Conservation (phyloP, 106 monocot species). For the Xerophyta viscosa region DNA sequence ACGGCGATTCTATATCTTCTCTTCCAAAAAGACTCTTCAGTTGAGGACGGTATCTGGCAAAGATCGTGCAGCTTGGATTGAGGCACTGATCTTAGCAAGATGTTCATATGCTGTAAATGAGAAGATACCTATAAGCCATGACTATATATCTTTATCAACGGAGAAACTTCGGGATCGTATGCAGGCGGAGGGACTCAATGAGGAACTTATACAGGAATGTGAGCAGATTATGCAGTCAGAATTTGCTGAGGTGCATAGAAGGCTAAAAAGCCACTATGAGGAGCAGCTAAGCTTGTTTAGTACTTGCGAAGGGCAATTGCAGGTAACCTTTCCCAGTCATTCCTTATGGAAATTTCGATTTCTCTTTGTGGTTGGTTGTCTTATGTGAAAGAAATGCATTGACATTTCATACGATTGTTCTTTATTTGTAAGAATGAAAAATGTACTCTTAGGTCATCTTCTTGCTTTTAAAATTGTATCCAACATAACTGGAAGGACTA, state of each 20-base stretch:
- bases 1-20: slow-evolving; percentile 76
- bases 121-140: slow-evolving; percentile 21
- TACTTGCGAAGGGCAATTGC: slow-evolving; percentile 48
- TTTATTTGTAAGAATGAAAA: too few species aligned
- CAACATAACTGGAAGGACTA: too few species aligned
- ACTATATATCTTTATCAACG: slow-evolving; percentile 56
- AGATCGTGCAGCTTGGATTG: slow-evolving; percentile 85
- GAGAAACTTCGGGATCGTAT: slow-evolving; percentile 67
- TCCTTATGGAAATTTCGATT: too few species aligned
- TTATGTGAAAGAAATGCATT: too few species aligned
- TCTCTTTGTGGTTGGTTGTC: too few species aligned
- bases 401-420: too few species aligned
- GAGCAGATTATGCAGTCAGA: slow-evolving; percentile 80
- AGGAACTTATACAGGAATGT: slow-evolving; percentile 65
- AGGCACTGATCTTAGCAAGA: slow-evolving; percentile 66
- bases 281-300: slow-evolving; percentile 51
- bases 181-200: slow-evolving; percentile 60
- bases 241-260: slow-evolving; percentile 44
- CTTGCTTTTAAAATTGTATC: too few species aligned
- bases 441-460: too few species aligned
- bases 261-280: slow-evolving; percentile 48
- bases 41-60: slow-evolving; percentile 59
- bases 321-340: too few species aligned
- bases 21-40: slow-evolving; percentile 79
- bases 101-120: slow-evolving; percentile 31